Base-by-base conservation (phyloP, 2,329 filamentous ascomycete species). In the Colletotrichum salicis region DNA sequence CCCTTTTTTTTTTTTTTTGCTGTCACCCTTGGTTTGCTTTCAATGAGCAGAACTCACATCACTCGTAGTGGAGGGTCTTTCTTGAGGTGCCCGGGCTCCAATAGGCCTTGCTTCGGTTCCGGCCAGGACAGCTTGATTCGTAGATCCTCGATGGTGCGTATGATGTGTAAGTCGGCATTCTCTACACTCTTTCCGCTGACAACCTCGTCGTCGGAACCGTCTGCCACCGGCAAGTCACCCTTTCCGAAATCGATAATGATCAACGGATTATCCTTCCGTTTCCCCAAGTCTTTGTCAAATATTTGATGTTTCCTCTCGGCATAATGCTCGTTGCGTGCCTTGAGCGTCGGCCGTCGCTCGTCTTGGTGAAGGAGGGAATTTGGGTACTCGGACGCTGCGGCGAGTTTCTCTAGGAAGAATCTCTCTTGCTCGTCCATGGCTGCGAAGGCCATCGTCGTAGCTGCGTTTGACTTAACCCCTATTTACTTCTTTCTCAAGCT, bases 381-480 rank as follows among this genome's bases (percentile, higher is more conserved):
- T 5, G 68, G 68, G 24, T 71, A 71, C 24, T 58, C 52, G 29
- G 29, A n/a, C n/a, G 68, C 57, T 15, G 35, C 31, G 68, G 64
- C 57, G 41, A 71, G 52, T 15, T 68, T 62, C 29, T 56, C 24
- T 8, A 62, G 58, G 22, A 71, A 68, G 7, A 51, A 31, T 13
- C 31, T 11, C 33, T 59, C 64, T 8, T 27, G 31, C 4, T 62
- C 57, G 29, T 48, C 8, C 60, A 29, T 41, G 8, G 29, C 7
- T 48, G 6, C 19, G 19, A 4, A 15, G 7, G 15, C 10, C 41
- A 19, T 48, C 19, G 41, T 48, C 19, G 41, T 22, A 48, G 41
- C 19, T n/a, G 5, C n/a, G 15, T 48, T 48, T 48, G 5, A 19
- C 15, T 7, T 15, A 1, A 13, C 6, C 13, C 37, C 37, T 41